Conservation (phyloP, 352 stramenopile species). For the Globisporangium viniferum region DNA sequence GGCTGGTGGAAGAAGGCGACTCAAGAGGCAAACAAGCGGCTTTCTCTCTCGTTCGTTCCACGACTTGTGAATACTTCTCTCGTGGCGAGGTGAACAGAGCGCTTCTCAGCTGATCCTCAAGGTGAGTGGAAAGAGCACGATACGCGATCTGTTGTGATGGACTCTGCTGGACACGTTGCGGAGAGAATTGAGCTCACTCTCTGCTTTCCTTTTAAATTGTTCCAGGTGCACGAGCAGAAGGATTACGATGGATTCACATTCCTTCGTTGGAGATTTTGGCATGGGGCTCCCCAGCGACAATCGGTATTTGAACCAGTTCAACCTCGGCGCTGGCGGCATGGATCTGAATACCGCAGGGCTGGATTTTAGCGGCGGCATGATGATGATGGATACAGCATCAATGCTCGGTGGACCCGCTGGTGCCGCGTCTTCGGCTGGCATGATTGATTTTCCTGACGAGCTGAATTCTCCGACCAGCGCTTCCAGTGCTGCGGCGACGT, state of each 20-base stretch:
- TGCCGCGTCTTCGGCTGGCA: conserved; percentile 29
- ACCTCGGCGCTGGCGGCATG: conserved; percentile 37
- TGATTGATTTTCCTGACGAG: conserved; percentile 86
- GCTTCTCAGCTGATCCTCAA: not conserved
- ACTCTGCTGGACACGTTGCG: too few relatives aligned
- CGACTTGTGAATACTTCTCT: conserved; percentile 1
- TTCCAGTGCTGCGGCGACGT: conserved; percentile 20
- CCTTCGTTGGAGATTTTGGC: conserved; percentile 74
- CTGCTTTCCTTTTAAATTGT: not conserved
- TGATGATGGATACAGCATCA: conserved; percentile 60
- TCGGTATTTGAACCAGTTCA: conserved; percentile 77
- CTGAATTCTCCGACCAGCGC: conserved; percentile 69
- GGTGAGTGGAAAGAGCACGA: not conserved
- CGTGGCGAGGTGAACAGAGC: conserved; percentile 2
- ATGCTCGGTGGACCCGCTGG: conserved; percentile 28
- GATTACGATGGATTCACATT: conserved; percentile 62
- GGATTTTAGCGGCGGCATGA: conserved; percentile 68
- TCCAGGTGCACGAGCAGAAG: not conserved
- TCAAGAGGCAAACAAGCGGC: not conserved
- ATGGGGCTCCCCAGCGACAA: conserved; percentile 67
- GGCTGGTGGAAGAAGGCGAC: not conserved
- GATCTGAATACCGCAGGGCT: conserved; percentile 39
- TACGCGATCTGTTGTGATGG: not conserved
- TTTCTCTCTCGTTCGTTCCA: not conserved
- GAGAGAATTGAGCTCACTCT: not conserved